Percentiles rank a stretch among this genome's conserved stretches.
Evolutionary conservation across 192 early-diverging fungal genomes (phyloP).

Genomic region (Piromyces sp.): DNA sequence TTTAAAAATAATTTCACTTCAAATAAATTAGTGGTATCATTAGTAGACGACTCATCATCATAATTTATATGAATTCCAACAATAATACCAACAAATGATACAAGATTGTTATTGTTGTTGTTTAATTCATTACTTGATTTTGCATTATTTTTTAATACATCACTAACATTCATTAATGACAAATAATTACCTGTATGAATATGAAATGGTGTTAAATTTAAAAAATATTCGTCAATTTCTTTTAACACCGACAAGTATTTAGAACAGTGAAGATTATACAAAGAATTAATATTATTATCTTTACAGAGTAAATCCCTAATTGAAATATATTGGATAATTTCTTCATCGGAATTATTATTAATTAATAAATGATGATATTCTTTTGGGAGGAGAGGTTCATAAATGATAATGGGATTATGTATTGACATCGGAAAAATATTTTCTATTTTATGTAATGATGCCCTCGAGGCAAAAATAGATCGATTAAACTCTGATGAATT

Average conservation of each 20-base stretch:
- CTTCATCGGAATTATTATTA: neutral
- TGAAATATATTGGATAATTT: too few relatives aligned
- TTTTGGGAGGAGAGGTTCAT: neutral
- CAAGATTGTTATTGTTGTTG: neutral
- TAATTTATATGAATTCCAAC: neutral
- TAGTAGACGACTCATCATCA: neutral
- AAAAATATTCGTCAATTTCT: too few relatives aligned
- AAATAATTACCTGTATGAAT: too few relatives aligned
- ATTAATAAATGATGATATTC: neutral
- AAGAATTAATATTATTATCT: too few relatives aligned
- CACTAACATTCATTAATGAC: too few relatives aligned
- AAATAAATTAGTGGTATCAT: neutral
- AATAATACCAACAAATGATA: neutral
- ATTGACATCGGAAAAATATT: neutral
- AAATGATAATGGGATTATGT: neutral
- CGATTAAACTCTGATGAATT: neutral
- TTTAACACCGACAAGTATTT: too few relatives aligned
- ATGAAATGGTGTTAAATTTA: too few relatives aligned
- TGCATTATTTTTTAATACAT: too few relatives aligned
- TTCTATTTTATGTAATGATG: neutral
- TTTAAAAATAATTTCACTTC: neutral
- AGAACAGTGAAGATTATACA: too few relatives aligned
- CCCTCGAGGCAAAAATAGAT: too few relatives aligned
- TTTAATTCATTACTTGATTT: too few relatives aligned
- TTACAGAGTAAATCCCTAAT: too few relatives aligned